phyloP scores from a whole-genome alignment of 2,329 filamentous ascomycete genomes.

The Colletotrichum endophyticum region DNA sequence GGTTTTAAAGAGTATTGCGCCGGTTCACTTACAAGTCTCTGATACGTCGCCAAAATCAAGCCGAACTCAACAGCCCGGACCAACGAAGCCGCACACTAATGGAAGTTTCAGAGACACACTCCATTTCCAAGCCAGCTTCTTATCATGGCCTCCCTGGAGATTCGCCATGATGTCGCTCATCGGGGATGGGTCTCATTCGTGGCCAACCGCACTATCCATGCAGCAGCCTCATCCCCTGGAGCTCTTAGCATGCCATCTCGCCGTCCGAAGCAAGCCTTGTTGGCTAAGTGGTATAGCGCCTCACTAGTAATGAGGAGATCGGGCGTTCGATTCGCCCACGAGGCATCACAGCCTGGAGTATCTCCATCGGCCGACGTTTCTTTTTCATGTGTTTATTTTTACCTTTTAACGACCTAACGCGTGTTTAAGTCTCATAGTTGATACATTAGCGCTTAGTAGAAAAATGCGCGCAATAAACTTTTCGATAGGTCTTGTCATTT shows the following conservation, averaged over 20 bases:
- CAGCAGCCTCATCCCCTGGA: background rate
- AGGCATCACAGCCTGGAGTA: background rate
- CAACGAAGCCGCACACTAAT: background rate
- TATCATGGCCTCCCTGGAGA: background rate
- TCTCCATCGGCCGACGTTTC: background rate
- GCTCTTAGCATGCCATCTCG: background rate
- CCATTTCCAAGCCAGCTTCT: background rate
- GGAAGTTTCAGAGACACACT: background rate
- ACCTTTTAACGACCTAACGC: rapidly evolving
- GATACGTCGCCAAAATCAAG: background rate
- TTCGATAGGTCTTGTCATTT: background rate
- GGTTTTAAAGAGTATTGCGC: background rate
- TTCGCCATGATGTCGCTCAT: background rate
- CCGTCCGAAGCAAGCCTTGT: background rate
- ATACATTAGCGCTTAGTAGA: background rate
- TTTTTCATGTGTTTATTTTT: background rate
- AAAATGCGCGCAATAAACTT: background rate
- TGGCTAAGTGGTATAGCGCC: conserved; percentile 22
- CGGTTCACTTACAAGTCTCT: rapidly evolving
- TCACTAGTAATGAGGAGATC: conserved; percentile 23
- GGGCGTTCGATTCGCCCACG: conserved; percentile 21
- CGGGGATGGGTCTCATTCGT: background rate
- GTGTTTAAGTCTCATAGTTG: background rate
- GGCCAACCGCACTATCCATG: background rate
- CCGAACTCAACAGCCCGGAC: background rate